Conservation (phyloP, 1,284 basidiomycete genomes). For the Cryptococcus jaspeensis region DNA sequence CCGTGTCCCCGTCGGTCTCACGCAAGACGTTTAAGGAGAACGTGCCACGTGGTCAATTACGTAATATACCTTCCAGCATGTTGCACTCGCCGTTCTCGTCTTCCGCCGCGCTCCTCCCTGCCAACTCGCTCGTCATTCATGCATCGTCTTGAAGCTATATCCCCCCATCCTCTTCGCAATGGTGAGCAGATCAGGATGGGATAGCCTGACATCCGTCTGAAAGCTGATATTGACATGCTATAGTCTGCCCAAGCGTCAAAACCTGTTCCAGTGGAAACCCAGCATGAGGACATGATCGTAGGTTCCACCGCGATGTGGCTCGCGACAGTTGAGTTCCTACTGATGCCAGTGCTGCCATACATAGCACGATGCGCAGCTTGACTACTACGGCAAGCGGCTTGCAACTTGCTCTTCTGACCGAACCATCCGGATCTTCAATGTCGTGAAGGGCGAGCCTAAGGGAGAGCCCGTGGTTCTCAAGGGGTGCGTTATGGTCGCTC, state of each 20-base stretch:
- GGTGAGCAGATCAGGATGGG: too few species aligned
- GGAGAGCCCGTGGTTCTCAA: conserved; percentile 71
- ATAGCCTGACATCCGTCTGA: too few species aligned
- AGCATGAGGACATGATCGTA: conserved; percentile 95
- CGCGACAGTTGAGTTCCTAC: not conserved
- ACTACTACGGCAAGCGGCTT: conserved; percentile 94
- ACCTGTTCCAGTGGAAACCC: conserved; percentile 66
- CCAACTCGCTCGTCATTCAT: too few species aligned
- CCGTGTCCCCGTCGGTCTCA: too few species aligned
- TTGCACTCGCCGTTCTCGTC: too few species aligned
- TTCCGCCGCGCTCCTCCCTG: too few species aligned
- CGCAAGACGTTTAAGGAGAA: too few species aligned
- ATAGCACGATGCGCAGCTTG: conserved; percentile 95
- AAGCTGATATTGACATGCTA: too few species aligned
- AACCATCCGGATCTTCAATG: conserved; percentile 93
- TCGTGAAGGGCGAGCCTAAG: conserved; percentile 75
- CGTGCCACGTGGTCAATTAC: too few species aligned
- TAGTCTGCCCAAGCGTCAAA: conserved; percentile 38
- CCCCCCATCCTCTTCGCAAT: too few species aligned
- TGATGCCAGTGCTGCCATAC: not conserved
- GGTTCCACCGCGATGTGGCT: conserved; percentile 34
- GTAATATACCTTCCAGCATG: too few species aligned
- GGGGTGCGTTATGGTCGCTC: conserved; percentile 61
- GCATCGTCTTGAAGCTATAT: too few species aligned
- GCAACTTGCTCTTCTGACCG: conserved; percentile 96